These are phyloP conservation scores for Omphalea diandra DNA, from an alignment of 441 rosid genomes.

Conservation along the genomic window DNA sequence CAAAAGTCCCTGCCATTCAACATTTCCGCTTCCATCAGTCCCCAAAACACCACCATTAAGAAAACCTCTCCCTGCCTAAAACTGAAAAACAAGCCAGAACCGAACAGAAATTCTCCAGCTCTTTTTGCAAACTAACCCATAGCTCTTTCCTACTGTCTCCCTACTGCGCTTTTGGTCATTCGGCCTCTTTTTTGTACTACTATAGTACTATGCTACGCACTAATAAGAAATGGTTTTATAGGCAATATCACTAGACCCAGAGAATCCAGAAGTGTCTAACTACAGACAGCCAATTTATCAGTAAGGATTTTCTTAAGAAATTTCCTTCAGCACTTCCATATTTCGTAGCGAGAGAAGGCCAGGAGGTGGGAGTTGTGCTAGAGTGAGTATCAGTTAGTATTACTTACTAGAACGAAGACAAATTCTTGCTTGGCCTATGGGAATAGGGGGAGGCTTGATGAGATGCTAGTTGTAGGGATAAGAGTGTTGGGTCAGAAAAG, in stretches of 20 bases:
- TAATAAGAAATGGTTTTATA: slow-evolving; percentile 10
- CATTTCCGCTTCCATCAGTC: slow-evolving; percentile 46
- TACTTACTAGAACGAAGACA: slow-evolving; percentile 6
- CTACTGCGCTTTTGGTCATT: slow-evolving; percentile 29
- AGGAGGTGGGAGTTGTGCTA: neutral
- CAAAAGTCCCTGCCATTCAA: slow-evolving; percentile 54
- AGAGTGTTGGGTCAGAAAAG: slow-evolving; percentile 42
- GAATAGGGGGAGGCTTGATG: slow-evolving; percentile 18
- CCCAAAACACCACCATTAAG: neutral
- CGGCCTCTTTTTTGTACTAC: slow-evolving; percentile 23
- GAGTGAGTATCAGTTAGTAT: slow-evolving; percentile 4
- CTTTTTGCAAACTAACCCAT: slow-evolving; percentile 46
- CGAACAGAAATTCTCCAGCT: slow-evolving; percentile 10
- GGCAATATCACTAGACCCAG: slow-evolving; percentile 17
- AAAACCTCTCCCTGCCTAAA: slow-evolving; percentile 9
- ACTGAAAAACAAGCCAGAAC: slow-evolving; percentile 21
- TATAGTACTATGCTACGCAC: too few relatives aligned
- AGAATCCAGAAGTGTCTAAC: slow-evolving; percentile 6
- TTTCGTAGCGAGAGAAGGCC: neutral
- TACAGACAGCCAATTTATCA: slow-evolving; percentile 16
- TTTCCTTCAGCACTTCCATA: slow-evolving; percentile 7
- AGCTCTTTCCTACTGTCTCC: slow-evolving; percentile 22
- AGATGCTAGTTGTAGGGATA: slow-evolving; percentile 32
- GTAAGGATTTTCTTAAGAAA: slow-evolving; percentile 20
- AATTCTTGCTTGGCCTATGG: slow-evolving; percentile 21